Percentiles rank a stretch among this genome's conserved stretches.
Evolutionary conservation across 2,329 filamentous ascomycete genomes (phyloP).

Genomic region (Penicillium sp.): DNA sequence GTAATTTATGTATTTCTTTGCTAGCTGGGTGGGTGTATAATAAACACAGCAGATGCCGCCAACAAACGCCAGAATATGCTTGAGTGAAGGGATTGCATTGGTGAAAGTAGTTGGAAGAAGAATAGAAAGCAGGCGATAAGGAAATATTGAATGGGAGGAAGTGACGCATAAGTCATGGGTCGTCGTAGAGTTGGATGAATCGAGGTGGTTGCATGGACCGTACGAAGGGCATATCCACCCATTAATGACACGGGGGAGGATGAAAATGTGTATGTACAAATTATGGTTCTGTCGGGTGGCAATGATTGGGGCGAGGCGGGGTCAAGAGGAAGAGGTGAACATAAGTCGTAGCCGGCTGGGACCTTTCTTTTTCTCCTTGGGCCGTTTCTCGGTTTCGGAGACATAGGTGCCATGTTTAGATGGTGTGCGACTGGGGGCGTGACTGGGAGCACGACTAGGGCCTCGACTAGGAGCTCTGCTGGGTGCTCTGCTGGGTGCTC

Average conservation of each 20-base stretch:
- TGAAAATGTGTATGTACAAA: constrained; percentile 28
- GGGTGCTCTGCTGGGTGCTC: constrained; percentile 2
- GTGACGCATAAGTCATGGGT: background rate
- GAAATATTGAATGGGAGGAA: background rate
- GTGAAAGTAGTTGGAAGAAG: background rate
- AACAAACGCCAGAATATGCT: background rate
- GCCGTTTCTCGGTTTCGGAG: constrained; percentile 28
- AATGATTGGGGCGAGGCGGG: background rate
- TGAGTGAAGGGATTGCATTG: background rate
- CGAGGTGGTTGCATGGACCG: background rate
- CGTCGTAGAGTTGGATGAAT: background rate
- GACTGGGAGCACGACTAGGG: constrained; percentile 6
- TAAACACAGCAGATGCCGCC: background rate
- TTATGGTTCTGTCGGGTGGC: background rate
- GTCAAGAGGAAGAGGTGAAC: constrained; percentile 26
- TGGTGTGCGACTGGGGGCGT: constrained; percentile 11
- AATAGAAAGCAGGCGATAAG: background rate
- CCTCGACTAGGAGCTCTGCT: constrained; percentile 7
- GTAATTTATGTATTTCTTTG: background rate
- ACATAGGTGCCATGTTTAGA: constrained; percentile 22
- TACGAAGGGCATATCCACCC: background rate
- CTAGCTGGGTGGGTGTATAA: background rate
- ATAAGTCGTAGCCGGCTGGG: constrained; percentile 38
- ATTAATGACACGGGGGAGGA: background rate
- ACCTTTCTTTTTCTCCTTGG: constrained; percentile 36